Conservation (phyloP, 179 eudicot genomes). For the Drosera spatulata region DNA sequence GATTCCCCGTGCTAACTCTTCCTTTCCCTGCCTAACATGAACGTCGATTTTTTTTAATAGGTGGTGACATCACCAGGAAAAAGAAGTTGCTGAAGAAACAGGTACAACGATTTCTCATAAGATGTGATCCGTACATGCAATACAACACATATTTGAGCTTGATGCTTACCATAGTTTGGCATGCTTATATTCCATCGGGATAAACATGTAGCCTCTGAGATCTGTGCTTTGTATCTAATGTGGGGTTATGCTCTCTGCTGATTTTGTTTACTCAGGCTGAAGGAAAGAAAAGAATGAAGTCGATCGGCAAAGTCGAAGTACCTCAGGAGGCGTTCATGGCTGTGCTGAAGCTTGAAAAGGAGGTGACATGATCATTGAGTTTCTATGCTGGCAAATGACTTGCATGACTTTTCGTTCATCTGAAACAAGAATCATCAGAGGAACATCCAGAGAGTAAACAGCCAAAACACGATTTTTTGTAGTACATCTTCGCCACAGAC, state of each 20-base stretch:
- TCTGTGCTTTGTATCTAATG: too few species aligned
- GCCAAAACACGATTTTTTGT: too few species aligned
- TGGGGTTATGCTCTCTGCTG: background rate
- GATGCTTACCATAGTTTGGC: too few species aligned
- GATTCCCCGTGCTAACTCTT: background rate
- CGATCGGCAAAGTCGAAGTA: conserved; percentile 86
- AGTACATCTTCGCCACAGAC: too few species aligned
- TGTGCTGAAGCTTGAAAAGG: conserved; percentile 91
- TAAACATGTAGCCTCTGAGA: too few species aligned
- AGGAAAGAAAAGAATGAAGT: conserved; percentile 97
- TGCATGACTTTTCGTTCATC: too few species aligned
- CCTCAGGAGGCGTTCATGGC: conserved; percentile 99
- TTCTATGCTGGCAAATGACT: too few species aligned
- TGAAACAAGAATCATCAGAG: too few species aligned
- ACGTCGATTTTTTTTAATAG: conserved; percentile 18
- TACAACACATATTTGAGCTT: too few species aligned
- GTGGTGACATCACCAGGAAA: conserved; percentile 92
- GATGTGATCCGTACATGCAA: background rate
- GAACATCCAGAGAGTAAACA: too few species aligned
- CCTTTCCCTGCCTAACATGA: too few species aligned
- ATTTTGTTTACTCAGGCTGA: conserved; percentile 52
- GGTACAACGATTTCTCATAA: conserved; percentile 23
- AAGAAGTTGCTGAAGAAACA: conserved; percentile 91
- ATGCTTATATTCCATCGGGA: too few species aligned
- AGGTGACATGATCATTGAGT: conserved; percentile 47